Percentiles rank a stretch among this genome's conserved stretches.
phyloP scores from a whole-genome alignment of 345 rosid species.

The Barbarea vulgaris region DNA sequence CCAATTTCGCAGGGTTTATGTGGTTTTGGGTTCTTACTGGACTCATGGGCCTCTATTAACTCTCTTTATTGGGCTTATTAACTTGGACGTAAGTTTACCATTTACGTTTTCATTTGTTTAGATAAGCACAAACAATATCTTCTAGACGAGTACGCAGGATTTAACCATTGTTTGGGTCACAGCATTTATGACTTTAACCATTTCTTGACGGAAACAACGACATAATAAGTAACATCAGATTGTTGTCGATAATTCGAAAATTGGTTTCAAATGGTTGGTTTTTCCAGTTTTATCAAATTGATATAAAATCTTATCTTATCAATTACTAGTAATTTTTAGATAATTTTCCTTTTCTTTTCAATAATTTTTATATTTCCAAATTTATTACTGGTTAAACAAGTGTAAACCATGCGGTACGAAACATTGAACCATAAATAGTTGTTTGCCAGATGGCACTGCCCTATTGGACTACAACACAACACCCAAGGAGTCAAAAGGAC shows the following conservation, averaged over 20 bases:
- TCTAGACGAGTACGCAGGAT: not conserved
- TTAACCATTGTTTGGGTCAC: not conserved
- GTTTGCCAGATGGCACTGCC: constrained; percentile 19
- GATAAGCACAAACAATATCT: not conserved
- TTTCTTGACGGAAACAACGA: not conserved
- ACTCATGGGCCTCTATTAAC: not conserved
- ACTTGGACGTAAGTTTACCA: not conserved
- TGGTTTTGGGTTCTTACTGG: constrained; percentile 26
- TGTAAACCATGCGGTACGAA: constrained; percentile 26
- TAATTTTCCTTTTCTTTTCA: not conserved
- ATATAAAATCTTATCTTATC: not conserved
- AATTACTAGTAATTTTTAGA: not conserved
- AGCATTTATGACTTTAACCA: not conserved
- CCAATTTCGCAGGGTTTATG: constrained; percentile 36
- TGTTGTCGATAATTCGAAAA: not conserved
- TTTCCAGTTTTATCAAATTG: not conserved
- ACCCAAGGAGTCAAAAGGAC: not conserved
- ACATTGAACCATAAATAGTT: constrained; percentile 17
- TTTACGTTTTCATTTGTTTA: not conserved
- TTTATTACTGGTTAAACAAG: constrained; percentile 22
- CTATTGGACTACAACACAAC: constrained; percentile 15
- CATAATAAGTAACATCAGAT: not conserved
- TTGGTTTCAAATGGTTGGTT: not conserved
- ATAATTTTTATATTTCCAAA: not conserved
- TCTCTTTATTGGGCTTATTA: not conserved